These are phyloP conservation scores for Dendrobium huoshanense DNA, from an alignment of 106 monocot species.

Conservation along the genomic window DNA sequence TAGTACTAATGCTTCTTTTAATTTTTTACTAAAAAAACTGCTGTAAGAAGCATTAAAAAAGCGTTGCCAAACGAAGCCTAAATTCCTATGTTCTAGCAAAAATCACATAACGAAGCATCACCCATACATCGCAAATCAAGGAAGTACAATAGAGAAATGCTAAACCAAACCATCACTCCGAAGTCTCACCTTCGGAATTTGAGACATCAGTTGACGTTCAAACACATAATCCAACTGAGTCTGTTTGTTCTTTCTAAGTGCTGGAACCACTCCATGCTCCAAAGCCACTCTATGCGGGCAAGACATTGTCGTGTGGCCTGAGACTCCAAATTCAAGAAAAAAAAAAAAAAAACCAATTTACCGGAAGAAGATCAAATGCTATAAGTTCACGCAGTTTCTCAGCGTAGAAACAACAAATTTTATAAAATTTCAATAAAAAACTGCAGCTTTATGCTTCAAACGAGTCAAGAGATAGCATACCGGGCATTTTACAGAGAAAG, in stretches of 20 bases:
- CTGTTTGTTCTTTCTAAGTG: conserved; percentile 26
- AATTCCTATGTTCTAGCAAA: no score
- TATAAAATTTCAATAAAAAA: neutral
- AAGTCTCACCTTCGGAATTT: conserved; percentile 40
- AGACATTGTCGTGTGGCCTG: conserved; percentile 87
- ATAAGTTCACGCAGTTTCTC: no score
- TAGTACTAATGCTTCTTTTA: no score
- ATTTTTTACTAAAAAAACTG: no score
- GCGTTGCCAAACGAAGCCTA: no score
- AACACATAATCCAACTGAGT: conserved; percentile 75
- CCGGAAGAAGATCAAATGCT: neutral
- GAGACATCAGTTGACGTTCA: conserved; percentile 52
- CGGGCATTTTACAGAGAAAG: conserved; percentile 89
- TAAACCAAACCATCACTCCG: neutral
- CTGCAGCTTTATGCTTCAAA: neutral
- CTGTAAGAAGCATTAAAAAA: no score
- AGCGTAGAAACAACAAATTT: neutral
- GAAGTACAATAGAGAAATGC: neutral
- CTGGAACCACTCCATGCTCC: conserved; percentile 58
- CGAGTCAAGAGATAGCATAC: conserved; percentile 13
- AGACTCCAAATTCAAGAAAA: neutral
- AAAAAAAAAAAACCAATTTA: neutral
- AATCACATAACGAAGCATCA: neutral
- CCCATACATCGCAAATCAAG: neutral
- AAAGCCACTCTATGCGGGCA: conserved; percentile 79